phyloP scores from a whole-genome alignment of 257 asterid genomes.

The Penstemon davidsonii region DNA sequence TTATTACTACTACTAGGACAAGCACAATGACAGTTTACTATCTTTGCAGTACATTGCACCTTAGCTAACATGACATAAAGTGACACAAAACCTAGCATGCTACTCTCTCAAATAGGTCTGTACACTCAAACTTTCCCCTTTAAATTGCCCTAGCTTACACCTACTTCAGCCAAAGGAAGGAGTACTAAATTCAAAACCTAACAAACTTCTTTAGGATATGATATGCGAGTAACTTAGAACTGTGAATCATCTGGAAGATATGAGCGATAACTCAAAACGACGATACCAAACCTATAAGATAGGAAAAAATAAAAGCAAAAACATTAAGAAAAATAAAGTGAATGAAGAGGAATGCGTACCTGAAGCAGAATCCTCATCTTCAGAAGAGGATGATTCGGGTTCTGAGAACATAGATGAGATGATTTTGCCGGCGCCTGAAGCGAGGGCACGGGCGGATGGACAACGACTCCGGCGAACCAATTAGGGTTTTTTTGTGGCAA shows the following conservation, averaged over 20 bases:
- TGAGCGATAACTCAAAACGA: constrained; percentile 4
- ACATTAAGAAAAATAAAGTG: background rate
- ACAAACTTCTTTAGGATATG: constrained; percentile 14
- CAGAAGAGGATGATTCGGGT: constrained; percentile 50
- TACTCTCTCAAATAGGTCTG: background rate
- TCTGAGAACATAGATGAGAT: constrained; percentile 59
- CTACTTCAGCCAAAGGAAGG: background rate
- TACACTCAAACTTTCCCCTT: background rate
- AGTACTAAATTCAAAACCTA: constrained; percentile 15
- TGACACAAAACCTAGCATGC: background rate
- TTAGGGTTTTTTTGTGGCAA: constrained; percentile 38
- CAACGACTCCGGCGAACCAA: constrained; percentile 46
- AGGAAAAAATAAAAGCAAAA: background rate
- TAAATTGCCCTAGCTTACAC: background rate
- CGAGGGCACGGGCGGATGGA: constrained; percentile 57
- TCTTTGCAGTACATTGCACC: background rate
- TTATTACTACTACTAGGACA: background rate
- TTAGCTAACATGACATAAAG: background rate
- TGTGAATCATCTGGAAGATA: background rate
- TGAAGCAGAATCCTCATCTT: constrained; percentile 40
- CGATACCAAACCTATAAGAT: background rate
- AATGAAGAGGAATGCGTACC: constrained; percentile 33
- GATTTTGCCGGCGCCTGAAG: constrained; percentile 78
- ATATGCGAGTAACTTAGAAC: background rate
- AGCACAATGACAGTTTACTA: background rate